Conservation (phyloP, 306 rosid species). For the Begonia masoniana region DNA sequence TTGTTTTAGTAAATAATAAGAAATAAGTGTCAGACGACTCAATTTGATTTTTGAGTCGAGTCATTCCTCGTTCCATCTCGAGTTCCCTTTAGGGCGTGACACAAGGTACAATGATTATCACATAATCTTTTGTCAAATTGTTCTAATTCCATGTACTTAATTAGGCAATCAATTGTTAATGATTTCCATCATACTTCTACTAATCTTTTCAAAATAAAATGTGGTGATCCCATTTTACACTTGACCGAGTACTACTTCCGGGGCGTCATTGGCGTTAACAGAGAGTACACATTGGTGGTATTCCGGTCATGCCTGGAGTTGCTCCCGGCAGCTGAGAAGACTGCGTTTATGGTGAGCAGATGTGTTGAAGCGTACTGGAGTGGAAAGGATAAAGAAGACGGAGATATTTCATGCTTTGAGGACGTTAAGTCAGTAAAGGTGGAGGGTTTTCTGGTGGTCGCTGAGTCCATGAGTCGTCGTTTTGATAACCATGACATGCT, state of each 20-base stretch:
- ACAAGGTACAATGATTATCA: no score
- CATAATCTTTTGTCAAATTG: no score
- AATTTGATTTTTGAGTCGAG: no score
- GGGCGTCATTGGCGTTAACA: conserved; percentile 28
- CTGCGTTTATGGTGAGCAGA: conserved; percentile 43
- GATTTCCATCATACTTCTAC: no score
- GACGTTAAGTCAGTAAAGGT: conserved; percentile 28
- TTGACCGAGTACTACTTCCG: conserved; percentile 40
- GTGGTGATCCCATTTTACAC: conserved; percentile 1
- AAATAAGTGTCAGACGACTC: no score
- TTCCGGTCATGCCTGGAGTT: conserved; percentile 55
- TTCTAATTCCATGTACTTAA: no score
- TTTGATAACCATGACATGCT: conserved; percentile 47
- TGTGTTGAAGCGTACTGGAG: conserved; percentile 45
- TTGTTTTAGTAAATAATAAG: no score
- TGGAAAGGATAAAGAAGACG: conserved; percentile 15
- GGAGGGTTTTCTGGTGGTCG: conserved; percentile 42
- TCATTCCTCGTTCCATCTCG: no score
- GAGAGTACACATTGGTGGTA: conserved; percentile 36
- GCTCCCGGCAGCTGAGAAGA: conserved; percentile 88
- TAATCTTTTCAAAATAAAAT: no score
- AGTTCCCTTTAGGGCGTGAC: no score
- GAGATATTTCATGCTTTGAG: conserved; percentile 18
- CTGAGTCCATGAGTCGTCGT: conserved; percentile 31
- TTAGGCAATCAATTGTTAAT: no score